phyloP scores from a whole-genome alignment of 805 yeast genomes.

The Lipomyces mesembrius region DNA sequence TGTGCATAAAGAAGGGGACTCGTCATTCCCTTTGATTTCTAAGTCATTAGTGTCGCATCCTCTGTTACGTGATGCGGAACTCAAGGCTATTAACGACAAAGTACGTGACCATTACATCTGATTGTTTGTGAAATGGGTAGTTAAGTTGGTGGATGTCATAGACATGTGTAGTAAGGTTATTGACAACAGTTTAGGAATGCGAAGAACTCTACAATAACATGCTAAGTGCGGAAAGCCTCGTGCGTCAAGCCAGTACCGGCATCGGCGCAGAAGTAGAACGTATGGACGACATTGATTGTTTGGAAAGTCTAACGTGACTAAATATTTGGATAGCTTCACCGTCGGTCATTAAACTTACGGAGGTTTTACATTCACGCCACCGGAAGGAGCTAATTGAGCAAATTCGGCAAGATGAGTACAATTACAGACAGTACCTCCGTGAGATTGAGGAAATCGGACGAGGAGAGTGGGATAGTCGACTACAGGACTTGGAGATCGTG shows the following conservation, averaged over 20 bases:
- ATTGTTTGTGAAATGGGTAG: not conserved
- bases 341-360: slow-evolving; percentile 36
- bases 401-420: slow-evolving; percentile 45
- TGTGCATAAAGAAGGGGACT: slow-evolving; percentile 39
- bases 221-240: slow-evolving; percentile 31
- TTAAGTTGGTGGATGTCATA: not conserved
- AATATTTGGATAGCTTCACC: slow-evolving; percentile 31
- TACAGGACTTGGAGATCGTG: slow-evolving; percentile 37
- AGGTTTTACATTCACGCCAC: slow-evolving; percentile 30
- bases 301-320: slow-evolving; percentile 13
- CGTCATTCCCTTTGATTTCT: slow-evolving; percentile 35
- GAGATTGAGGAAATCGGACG: slow-evolving; percentile 52
- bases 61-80: slow-evolving; percentile 30
- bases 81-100: slow-evolving; percentile 27
- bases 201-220: slow-evolving; percentile 31
- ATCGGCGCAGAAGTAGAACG: slow-evolving; percentile 32
- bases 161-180: too few species aligned
- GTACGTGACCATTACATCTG: slow-evolving; percentile 7
- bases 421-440: slow-evolving; percentile 45
- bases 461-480: slow-evolving; percentile 50
- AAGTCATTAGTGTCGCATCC: slow-evolving; percentile 37
- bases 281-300: slow-evolving; percentile 7
- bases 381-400: slow-evolving; percentile 34
- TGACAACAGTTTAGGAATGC: slow-evolving; percentile 26
- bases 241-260: slow-evolving; percentile 30